Evolutionary conservation across 768 basidiomycete species (phyloP).

Genomic region (Dentipellis fragilis): DNA sequence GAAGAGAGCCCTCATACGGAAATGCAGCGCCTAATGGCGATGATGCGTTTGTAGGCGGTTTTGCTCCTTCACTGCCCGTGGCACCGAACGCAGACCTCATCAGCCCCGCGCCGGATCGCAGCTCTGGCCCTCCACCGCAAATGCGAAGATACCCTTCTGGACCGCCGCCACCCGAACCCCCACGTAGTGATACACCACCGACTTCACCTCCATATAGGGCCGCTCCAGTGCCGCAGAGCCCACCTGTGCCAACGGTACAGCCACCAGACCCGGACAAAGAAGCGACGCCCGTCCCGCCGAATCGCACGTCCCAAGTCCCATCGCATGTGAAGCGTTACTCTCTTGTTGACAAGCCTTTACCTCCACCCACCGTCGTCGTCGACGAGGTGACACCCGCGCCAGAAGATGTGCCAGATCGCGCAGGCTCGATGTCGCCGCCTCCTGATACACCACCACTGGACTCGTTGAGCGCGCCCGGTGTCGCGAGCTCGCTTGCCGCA

Average conservation of each 20-base stretch:
- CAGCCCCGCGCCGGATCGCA: constrained; percentile 5
- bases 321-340: constrained; percentile 71
- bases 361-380: constrained; percentile 40
- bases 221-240: neutral
- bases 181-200: constrained; percentile 5
- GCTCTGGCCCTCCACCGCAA: constrained; percentile 3
- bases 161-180: neutral
- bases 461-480: constrained; percentile 35
- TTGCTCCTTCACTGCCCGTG: constrained; percentile 20
- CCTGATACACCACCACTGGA: constrained; percentile 29
- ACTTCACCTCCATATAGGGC: neutral
- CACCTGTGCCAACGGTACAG: neutral
- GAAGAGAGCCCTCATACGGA: constrained; percentile 15
- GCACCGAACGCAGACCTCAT: constrained; percentile 9
- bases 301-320: constrained; percentile 37
- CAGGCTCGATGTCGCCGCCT: constrained; percentile 17
- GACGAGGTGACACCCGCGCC: constrained; percentile 40
- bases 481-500: constrained; percentile 78
- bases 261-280: constrained; percentile 13
- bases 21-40: constrained; percentile 19
- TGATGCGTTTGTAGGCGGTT: constrained; percentile 44
- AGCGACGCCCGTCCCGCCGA: constrained; percentile 18
- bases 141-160: neutral
- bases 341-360: constrained; percentile 60
- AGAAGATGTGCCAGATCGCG: constrained; percentile 12